A percentile compares a stretch with the other conserved stretches of the same genome.
Conservation (phyloP, 495 filamentous ascomycete genomes). For the Neurospora sp. region DNA sequence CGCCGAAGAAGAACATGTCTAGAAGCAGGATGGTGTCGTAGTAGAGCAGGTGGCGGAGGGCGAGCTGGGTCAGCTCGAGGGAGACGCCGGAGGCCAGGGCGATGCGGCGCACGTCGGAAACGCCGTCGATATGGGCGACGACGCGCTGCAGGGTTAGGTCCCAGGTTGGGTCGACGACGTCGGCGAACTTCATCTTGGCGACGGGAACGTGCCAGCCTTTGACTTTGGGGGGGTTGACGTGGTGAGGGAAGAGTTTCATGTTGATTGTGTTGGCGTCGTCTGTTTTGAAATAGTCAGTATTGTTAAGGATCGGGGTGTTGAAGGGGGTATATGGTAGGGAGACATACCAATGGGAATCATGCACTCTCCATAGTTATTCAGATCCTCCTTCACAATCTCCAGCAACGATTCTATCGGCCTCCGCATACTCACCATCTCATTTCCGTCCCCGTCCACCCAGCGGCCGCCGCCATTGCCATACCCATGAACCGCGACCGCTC, state of each 20-base stretch:
- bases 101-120: conserved; percentile 78
- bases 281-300: conserved; percentile 16
- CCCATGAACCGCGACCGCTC: not conserved
- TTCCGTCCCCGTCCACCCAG: conserved; percentile 5
- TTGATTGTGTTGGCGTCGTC: conserved; percentile 93
- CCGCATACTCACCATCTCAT: conserved; percentile 14
- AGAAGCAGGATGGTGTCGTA: conserved; percentile 80
- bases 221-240: conserved; percentile 65
- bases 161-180: conserved; percentile 73
- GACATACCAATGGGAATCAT: conserved; percentile 83
- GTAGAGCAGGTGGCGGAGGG: conserved; percentile 78
- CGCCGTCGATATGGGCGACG: conserved; percentile 77
- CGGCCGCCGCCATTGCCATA: conserved; percentile 30
- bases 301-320: not conserved
- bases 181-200: conserved; percentile 65
- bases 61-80: conserved; percentile 70
- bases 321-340: not conserved
- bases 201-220: conserved; percentile 85
- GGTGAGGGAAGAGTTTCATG: conserved; percentile 86
- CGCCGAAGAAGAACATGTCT: conserved; percentile 87
- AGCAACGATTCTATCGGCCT: conserved; percentile 70
- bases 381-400: conserved; percentile 85
- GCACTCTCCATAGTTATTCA: conserved; percentile 96
- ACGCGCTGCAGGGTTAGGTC: conserved; percentile 83
- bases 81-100: conserved; percentile 76